Conservation (phyloP, 305 asterid species). For the Solanum hybrid region DNA sequence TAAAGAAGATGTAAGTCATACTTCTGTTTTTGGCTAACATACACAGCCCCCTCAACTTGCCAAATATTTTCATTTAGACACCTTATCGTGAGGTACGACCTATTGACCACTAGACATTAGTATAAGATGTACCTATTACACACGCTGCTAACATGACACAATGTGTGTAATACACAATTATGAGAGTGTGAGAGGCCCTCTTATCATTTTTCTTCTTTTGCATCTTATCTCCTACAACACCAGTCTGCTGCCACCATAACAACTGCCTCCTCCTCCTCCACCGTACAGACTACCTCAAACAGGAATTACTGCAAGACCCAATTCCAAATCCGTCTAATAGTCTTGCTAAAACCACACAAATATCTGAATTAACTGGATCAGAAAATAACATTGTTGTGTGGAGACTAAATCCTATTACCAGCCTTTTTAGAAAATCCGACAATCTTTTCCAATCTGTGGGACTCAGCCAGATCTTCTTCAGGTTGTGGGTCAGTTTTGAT, state of each 20-base stretch:
- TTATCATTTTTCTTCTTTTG: neutral
- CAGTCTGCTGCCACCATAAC: neutral
- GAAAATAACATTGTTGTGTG: neutral
- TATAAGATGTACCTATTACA: neutral
- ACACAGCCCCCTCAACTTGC: neutral
- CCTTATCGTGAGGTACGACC: neutral
- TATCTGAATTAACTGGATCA: neutral
- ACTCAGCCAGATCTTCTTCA: neutral
- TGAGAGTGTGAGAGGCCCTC: neutral
- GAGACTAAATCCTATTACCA: neutral
- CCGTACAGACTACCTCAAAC: neutral
- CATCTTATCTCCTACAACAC: neutral
- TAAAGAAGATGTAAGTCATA: constrained; percentile 75
- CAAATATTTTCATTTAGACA: neutral
- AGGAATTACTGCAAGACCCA: neutral
- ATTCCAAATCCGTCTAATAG: neutral
- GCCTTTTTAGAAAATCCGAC: neutral
- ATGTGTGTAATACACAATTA: neutral
- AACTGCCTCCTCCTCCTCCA: neutral
- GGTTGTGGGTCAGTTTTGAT: neutral
- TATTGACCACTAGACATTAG: neutral
- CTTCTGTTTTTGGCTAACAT: neutral
- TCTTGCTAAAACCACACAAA: neutral
- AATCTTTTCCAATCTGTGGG: neutral
- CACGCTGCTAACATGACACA: neutral